A percentile compares a stretch with the other conserved stretches of the same genome.
Conservation (phyloP, 345 rosid genomes). For the Hypericum androsaemum region DNA sequence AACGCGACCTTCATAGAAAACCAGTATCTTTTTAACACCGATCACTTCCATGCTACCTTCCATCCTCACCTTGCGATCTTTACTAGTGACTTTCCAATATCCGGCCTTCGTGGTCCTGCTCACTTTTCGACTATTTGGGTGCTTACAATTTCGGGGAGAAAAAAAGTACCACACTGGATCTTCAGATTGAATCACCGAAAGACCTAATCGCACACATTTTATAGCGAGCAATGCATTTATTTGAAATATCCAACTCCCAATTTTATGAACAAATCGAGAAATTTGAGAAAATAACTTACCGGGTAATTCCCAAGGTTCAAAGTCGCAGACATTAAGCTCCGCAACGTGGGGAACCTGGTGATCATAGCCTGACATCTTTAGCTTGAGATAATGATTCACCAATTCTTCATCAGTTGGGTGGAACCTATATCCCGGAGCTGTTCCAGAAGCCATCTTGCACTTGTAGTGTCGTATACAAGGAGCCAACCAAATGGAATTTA, state of each 20-base stretch:
- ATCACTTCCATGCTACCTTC: neutral
- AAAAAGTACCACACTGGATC: constrained; percentile 15
- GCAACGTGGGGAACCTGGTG: neutral
- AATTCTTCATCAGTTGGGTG: constrained; percentile 16
- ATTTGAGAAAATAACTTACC: neutral
- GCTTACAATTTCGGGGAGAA: constrained; percentile 1
- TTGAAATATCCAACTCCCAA: neutral
- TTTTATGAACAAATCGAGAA: neutral
- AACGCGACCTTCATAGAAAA: no score
- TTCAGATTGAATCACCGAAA: no score
- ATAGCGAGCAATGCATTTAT: neutral
- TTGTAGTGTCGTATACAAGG: no score
- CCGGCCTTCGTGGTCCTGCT: constrained; percentile 12
- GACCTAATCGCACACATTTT: no score
- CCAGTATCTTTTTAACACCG: constrained; percentile 9
- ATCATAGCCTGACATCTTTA: constrained; percentile 7
- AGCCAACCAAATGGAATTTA: no score
- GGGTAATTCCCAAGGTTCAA: constrained; percentile 16
- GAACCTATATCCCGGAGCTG: constrained; percentile 11
- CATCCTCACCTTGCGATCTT: neutral
- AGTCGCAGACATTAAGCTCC: constrained; percentile 11
- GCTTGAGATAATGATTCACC: constrained; percentile 7
- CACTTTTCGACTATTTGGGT: neutral
- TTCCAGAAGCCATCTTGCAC: no score
- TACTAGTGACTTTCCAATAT: constrained; percentile 15